phyloP scores from a whole-genome alignment of 768 basidiomycete species.

The Tylopilus cervinicoccineus region DNA sequence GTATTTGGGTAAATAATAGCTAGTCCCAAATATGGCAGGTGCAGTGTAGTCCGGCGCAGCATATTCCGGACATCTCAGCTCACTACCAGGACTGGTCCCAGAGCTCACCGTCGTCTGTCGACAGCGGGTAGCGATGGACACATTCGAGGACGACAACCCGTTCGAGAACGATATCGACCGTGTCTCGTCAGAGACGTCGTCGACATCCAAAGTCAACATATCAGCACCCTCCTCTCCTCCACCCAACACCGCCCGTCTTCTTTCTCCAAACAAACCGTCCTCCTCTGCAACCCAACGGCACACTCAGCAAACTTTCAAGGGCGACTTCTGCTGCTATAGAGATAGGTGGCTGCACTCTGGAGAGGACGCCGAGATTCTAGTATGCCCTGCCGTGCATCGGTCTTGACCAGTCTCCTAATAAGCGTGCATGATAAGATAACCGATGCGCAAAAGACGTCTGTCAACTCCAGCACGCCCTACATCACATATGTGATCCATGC shows the following conservation, averaged over 20 bases:
- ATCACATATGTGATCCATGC: conserved; percentile 92
- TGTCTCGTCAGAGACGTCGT: conserved; percentile 35
- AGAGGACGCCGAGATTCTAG: conserved; percentile 77
- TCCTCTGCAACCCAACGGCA: conserved; percentile 55
- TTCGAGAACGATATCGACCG: conserved; percentile 47
- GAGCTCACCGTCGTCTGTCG: not conserved
- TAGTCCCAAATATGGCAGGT: conserved; percentile 26
- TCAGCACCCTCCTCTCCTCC: conserved; percentile 57
- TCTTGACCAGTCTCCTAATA: conserved; percentile 5
- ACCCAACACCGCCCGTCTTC: conserved; percentile 37
- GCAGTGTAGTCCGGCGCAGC: conserved; percentile 3
- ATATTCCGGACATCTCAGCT: not conserved
- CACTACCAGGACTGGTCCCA: not conserved
- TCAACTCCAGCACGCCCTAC: conserved; percentile 85
- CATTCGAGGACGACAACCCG: conserved; percentile 65
- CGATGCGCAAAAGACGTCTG: conserved; percentile 92
- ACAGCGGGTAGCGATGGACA: conserved; percentile 21
- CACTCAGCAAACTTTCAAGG: conserved; percentile 55
- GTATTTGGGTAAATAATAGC: conserved; percentile 49
- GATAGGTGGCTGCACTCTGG: conserved; percentile 79
- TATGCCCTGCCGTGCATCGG: conserved; percentile 33
- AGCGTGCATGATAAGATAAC: conserved; percentile 59
- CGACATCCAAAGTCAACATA: conserved; percentile 35
- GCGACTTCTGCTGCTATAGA: conserved; percentile 71
- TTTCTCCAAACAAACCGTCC: conserved; percentile 48